phyloP scores from a whole-genome alignment of 176 grass and related monocot species.

The Carex littledalei region DNA sequence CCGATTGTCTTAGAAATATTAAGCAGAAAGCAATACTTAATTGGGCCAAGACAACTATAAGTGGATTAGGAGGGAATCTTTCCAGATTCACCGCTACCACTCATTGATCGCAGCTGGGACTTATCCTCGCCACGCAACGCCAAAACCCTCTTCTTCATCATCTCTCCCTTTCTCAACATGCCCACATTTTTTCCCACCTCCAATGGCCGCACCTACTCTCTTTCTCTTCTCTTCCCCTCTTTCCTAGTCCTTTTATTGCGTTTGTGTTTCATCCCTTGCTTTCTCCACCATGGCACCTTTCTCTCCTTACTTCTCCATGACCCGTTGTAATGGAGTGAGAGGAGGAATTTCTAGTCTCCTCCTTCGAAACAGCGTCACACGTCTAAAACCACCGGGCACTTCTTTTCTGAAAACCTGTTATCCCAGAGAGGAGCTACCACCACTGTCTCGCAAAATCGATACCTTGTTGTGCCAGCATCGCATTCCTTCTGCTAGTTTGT shows the following conservation, averaged over 20 bases:
- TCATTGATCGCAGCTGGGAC: constrained; percentile 31
- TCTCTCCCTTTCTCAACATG: constrained; percentile 22
- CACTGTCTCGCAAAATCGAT: background rate
- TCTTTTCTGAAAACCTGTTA: constrained; percentile 9
- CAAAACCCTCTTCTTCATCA: constrained; percentile 26
- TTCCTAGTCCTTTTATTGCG: constrained; percentile 22
- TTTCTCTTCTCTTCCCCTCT: constrained; percentile 31
- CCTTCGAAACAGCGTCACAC: constrained; percentile 28
- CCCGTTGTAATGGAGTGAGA: constrained; percentile 41
- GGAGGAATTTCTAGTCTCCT: constrained; percentile 40
- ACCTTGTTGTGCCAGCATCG: background rate
- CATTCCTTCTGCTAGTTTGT: constrained; percentile 43
- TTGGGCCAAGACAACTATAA: background rate
- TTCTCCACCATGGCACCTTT: constrained; percentile 50
- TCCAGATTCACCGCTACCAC: constrained; percentile 41
- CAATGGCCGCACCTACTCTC: constrained; percentile 33
- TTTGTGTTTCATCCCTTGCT: background rate
- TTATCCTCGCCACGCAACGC: constrained; percentile 26
- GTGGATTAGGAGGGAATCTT: constrained; percentile 71
- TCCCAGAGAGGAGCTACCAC: background rate
- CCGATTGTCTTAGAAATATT: background rate
- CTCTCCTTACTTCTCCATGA: constrained; percentile 56
- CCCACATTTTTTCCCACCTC: constrained; percentile 33
- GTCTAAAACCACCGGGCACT: constrained; percentile 30
- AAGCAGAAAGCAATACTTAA: background rate